Percentiles rank a stretch among this genome's conserved stretches.
These are phyloP conservation scores for Vigna reflexopilosa DNA, from an alignment of 306 rosid genomes.

Conservation along the genomic window DNA sequence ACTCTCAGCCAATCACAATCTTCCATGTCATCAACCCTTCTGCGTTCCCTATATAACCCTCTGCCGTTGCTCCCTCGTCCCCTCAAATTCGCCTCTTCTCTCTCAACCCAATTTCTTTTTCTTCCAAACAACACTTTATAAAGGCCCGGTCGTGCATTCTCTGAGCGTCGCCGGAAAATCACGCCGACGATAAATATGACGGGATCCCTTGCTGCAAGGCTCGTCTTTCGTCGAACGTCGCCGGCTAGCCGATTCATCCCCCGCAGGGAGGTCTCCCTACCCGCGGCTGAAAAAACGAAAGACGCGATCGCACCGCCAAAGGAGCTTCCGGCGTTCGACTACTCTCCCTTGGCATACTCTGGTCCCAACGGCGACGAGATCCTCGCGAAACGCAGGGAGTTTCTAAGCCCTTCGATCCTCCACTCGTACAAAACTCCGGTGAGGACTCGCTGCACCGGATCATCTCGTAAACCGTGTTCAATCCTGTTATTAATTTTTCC, in stretches of 20 bases:
- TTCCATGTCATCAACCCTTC: conserved; percentile 39
- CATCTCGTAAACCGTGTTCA: background rate
- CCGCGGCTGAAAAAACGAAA: conserved; percentile 43
- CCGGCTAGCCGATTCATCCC: background rate
- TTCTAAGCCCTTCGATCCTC: conserved; percentile 81
- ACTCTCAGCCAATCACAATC: conserved; percentile 14
- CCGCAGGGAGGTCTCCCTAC: conserved; percentile 56
- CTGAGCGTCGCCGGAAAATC: conserved; percentile 31
- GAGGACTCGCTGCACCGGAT: conserved; percentile 42
- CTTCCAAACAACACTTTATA: background rate
- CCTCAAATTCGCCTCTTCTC: background rate
- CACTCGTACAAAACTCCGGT: conserved; percentile 76
- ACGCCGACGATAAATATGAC: conserved; percentile 52
- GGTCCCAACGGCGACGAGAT: conserved; percentile 77
- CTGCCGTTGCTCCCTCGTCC: background rate
- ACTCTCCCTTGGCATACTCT: conserved; percentile 70
- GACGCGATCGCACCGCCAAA: conserved; percentile 22
- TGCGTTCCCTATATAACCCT: conserved; percentile 44
- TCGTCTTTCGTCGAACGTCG: conserved; percentile 27
- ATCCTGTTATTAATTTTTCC: background rate
- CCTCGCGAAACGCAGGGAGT: conserved; percentile 75
- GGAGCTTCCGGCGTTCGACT: conserved; percentile 72
- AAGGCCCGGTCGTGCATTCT: conserved; percentile 38
- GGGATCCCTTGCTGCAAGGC: conserved; percentile 49
- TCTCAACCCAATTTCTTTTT: background rate